A percentile compares a stretch with the other conserved stretches of the same genome.
Evolutionary conservation across 2,329 filamentous ascomycete genomes (phyloP).

Genomic region (Venturia effusa): DNA sequence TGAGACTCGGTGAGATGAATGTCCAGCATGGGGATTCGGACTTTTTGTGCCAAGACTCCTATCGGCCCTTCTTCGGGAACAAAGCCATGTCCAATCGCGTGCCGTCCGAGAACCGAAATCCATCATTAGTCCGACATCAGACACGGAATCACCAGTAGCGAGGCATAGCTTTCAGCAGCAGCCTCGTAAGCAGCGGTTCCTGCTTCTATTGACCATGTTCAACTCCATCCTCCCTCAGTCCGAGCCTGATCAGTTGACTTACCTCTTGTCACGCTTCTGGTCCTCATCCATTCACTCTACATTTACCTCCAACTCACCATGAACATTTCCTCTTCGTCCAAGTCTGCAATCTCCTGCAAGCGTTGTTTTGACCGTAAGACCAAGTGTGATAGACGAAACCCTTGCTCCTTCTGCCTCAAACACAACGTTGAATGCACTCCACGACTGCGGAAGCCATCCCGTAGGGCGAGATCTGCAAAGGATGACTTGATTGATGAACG

Average conservation of each 20-base stretch:
- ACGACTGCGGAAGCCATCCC: background rate
- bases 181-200: background rate
- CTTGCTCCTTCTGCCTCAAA: conserved; percentile 19
- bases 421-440: conserved; percentile 13
- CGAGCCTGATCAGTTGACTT: background rate
- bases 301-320: background rate
- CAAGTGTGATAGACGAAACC: conserved; percentile 20
- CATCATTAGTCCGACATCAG: background rate
- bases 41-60: background rate
- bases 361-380: conserved; percentile 23
- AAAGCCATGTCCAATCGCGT: background rate
- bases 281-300: background rate
- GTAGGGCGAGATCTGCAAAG: background rate
- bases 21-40: background rate
- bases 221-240: background rate
- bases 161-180: background rate
- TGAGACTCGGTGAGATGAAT: background rate
- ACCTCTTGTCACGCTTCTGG: background rate
- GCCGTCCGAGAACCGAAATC: background rate
- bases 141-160: too few relatives aligned
- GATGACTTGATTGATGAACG: background rate
- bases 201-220: background rate
- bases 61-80: background rate
- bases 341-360: conserved; percentile 21
- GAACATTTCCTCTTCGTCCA: background rate